Conservation (phyloP, 2,329 filamentous ascomycete genomes). For the Phyllosticta citribraziliensis region DNA sequence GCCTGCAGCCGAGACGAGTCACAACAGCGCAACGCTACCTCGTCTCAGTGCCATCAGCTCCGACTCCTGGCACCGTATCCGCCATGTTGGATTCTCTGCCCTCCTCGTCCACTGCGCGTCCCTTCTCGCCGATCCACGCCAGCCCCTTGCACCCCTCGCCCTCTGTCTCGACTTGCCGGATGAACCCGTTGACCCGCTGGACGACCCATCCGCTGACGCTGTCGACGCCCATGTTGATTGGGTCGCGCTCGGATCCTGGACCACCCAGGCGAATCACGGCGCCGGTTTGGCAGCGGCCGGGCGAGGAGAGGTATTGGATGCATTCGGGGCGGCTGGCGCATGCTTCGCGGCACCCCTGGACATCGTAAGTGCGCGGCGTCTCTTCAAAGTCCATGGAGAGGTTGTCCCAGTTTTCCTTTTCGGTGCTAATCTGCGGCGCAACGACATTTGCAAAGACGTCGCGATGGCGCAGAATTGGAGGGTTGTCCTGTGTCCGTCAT, state of each 20-base stretch:
- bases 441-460: constrained; percentile 28
- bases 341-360: constrained; percentile 24
- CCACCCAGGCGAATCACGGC: constrained; percentile 23
- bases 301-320: constrained; percentile 27
- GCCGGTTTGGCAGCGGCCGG: constrained; percentile 23
- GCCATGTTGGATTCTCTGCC: neutral
- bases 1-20: neutral
- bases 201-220: constrained; percentile 27
- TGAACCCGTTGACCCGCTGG: constrained; percentile 25
- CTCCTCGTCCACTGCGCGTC: neutral
- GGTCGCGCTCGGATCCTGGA: constrained; percentile 17
- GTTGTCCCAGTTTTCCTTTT: constrained; percentile 24
- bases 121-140: neutral
- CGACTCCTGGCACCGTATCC: neutral
- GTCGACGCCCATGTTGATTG: constrained; percentile 8
- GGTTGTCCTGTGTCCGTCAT: constrained; percentile 19
- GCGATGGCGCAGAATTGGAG: constrained; percentile 26
- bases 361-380: constrained; percentile 20
- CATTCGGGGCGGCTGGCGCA: constrained; percentile 25
- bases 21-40: neutral
- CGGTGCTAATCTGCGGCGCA: constrained; percentile 19
- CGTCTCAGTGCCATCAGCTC: neutral
- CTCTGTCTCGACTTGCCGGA: constrained; percentile 19
- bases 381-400: constrained; percentile 20
- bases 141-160: neutral